These are phyloP conservation scores for Microdochium trichocladiopsis DNA, from an alignment of 2,329 filamentous ascomycete genomes.

Conservation along the genomic window DNA sequence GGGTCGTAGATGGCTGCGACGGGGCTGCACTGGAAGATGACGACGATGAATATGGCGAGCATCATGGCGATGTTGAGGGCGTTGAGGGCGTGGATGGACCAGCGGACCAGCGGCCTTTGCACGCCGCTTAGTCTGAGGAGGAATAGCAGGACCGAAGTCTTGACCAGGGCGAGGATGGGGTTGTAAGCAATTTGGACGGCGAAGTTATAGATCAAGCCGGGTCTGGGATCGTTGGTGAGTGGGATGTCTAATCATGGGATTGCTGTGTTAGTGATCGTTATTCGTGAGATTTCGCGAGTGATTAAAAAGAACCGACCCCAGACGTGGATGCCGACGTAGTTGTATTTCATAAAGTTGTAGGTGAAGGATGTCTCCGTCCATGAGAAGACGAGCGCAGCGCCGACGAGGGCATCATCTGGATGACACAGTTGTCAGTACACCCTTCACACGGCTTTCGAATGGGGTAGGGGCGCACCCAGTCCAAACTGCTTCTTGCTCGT, in stretches of 20 bases:
- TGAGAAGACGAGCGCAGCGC: constrained; percentile 4
- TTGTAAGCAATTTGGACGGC: constrained; percentile 34
- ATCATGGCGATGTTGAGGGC: constrained; percentile 18
- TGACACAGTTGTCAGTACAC: background rate
- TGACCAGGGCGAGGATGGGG: constrained; percentile 36
- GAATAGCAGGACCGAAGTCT: constrained; percentile 36
- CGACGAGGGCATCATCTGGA: constrained; percentile 12
- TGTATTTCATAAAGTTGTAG: background rate
- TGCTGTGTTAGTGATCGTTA: background rate
- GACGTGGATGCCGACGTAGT: background rate
- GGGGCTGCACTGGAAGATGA: constrained; percentile 31
- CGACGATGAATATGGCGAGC: constrained; percentile 18
- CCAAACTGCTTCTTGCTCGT: constrained; percentile 17
- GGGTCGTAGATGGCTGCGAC: constrained; percentile 23
- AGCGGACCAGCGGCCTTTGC: constrained; percentile 23
- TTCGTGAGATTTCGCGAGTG: background rate
- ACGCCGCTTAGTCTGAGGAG: constrained; percentile 30
- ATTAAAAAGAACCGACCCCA: background rate
- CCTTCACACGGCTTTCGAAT: constrained; percentile 11
- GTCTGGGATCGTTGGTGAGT: constrained; percentile 8
- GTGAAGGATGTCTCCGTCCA: background rate
- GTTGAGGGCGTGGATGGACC: constrained; percentile 22
- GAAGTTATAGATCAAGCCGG: constrained; percentile 23
- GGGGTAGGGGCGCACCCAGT: constrained; percentile 18
- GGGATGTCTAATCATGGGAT: constrained; percentile 2